Base-by-base conservation (phyloP, 1,284 basidiomycete genomes). In the Cutaneotrichosporon cavernicola region DNA sequence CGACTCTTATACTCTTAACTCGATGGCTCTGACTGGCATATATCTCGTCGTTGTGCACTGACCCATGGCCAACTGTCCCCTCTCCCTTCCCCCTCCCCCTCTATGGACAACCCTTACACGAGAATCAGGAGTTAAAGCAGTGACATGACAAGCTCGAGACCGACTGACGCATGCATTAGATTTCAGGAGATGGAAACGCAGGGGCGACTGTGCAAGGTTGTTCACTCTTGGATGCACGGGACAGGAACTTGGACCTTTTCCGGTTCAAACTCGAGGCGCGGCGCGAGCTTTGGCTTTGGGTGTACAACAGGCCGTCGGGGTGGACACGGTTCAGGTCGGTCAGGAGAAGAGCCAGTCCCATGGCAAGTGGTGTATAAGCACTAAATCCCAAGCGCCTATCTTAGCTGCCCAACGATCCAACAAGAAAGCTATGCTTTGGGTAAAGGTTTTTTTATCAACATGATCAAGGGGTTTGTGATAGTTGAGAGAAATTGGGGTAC, bases 191-290 rank as follows among this genome's bases (percentile, higher is more conserved):
- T 8, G 18, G 16, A 8, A 8, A 6, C 18, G 18, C 43, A 46
- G 43, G 43, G 43, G 8, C 43, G 43, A n/a, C 8, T 46, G 38
- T 14, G 49, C 49, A 51, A 51, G 49, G 49, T 51, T 51, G 43
- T 51, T 26, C 49, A 51, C 30, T 21, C 49, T 51, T 21, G 49
- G 21, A 51, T 22, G 22, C 49, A 16, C 49, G 49, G 49, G 30
- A 31, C 22, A 51, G 49, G 49, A 21, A 51, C 49, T 18, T 8
- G 49, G 5, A 13, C 21, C 49, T 31, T 51, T 30, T 51, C 49
- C 49, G 30, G 34, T 36, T 36, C 11, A 36, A 9, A 36, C 34
- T 36, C 5, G 34, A 3, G 26, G 26, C 26, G 26, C 26, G 2
- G 26, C 26, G 26, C 3, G 26, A 26, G 26, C 26, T 26, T 26